phyloP scores from a whole-genome alignment of 768 basidiomycete species.

The Dacryopinax spathularia region DNA sequence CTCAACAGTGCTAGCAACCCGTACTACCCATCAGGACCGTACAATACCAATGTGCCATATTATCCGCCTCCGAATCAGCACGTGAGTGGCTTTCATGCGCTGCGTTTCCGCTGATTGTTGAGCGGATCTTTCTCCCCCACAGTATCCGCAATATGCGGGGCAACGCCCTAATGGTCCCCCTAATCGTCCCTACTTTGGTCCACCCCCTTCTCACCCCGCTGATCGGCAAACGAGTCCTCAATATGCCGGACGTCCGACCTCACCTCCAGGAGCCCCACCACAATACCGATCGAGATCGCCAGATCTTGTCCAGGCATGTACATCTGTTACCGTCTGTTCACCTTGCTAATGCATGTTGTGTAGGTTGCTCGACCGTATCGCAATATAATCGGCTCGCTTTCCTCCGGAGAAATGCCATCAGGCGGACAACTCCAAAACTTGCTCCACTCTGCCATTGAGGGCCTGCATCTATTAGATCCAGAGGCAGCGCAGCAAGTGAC shows the following conservation, averaged over 20 bases:
- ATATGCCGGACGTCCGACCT: not conserved
- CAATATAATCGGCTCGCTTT: not conserved
- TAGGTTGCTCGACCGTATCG: not conserved
- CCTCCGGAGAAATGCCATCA: not conserved
- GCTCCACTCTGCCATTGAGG: not conserved
- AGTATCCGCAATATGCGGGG: not conserved
- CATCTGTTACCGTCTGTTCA: not conserved
- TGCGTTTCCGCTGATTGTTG: not conserved
- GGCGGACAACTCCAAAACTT: not conserved
- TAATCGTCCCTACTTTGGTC: not conserved
- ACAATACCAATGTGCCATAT: slow-evolving; percentile 1
- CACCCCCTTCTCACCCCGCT: not conserved
- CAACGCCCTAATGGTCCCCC: not conserved
- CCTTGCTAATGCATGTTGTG: not conserved
- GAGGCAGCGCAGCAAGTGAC: not conserved
- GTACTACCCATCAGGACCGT: not conserved
- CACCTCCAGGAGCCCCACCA: not conserved
- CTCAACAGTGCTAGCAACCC: not conserved
- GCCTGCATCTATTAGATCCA: not conserved
- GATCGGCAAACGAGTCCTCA: not conserved
- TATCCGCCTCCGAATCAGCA: not conserved
- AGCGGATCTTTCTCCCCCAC: not conserved
- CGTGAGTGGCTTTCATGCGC: not conserved
- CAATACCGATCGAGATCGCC: not conserved
- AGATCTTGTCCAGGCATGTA: not conserved